Evolutionary conservation across 164 flowering plant species (phyloP).

Genomic region (Warburgia ugandensis): DNA sequence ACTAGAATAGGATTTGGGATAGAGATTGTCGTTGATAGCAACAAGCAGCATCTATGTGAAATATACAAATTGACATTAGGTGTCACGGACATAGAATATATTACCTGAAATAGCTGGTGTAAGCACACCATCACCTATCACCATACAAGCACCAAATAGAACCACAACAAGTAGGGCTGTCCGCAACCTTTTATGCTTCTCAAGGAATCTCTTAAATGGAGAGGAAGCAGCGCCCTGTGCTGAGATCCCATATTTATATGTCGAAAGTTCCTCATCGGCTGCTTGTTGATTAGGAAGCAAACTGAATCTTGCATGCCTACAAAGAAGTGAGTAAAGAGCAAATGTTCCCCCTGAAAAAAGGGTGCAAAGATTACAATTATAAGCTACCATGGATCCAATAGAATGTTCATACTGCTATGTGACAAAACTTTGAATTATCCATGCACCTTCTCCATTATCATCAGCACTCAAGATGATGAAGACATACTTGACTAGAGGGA

Average conservation of each 20-base stretch:
- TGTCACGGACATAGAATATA: background rate
- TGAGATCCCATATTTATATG: conserved; percentile 28
- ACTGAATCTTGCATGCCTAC: conserved; percentile 54
- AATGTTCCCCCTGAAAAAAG: conserved; percentile 54
- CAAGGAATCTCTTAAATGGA: conserved; percentile 35
- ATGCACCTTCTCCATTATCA: conserved; percentile 77
- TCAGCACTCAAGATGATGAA: conserved; percentile 48
- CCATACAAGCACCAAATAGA: conserved; percentile 56
- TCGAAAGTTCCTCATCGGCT: conserved; percentile 67
- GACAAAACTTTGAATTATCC: background rate
- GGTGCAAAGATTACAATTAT: background rate
- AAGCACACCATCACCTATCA: conserved; percentile 44
- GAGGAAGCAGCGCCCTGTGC: conserved; percentile 19
- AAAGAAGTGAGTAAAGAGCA: conserved; percentile 61
- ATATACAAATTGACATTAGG: background rate
- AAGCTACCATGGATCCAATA: background rate
- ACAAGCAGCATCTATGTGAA: background rate
- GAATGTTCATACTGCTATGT: background rate
- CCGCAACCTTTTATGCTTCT: conserved; percentile 44
- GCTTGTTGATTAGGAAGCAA: conserved; percentile 65
- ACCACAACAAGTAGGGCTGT: conserved; percentile 45
- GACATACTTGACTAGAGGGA: conserved; percentile 60
- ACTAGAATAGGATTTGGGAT: background rate
- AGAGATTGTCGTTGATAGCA: background rate
- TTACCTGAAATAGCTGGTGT: conserved; percentile 71